These are phyloP conservation scores for Boletus fagicola DNA, from an alignment of 768 basidiomycete genomes.

Conservation along the genomic window DNA sequence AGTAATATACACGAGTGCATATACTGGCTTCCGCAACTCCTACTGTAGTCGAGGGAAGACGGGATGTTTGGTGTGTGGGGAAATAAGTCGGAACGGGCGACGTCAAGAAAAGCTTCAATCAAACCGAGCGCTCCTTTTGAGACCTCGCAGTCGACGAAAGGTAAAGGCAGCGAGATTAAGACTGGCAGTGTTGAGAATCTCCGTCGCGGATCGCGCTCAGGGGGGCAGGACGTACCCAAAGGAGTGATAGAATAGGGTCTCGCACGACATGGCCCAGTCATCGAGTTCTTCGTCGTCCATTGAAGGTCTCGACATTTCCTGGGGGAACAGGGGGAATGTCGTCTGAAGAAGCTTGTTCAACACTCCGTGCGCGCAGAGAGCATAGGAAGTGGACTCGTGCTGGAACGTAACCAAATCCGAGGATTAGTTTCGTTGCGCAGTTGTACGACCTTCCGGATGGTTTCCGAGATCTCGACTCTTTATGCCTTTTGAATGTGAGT, in stretches of 20 bases:
- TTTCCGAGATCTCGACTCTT: not conserved
- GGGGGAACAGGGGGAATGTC: too few relatives aligned
- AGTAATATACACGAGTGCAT: not conserved
- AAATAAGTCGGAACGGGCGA: not conserved
- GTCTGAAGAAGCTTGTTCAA: not conserved
- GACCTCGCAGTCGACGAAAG: conserved; percentile 1
- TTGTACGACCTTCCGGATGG: not conserved
- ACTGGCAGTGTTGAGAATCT: not conserved
- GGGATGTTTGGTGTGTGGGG: not conserved
- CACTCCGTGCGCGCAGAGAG: too few relatives aligned
- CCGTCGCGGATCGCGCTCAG: not conserved
- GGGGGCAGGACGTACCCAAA: not conserved
- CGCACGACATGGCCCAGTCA: not conserved
- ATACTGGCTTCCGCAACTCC: not conserved
- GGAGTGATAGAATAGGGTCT: not conserved
- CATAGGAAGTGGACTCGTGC: too few relatives aligned
- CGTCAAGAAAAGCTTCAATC: not conserved
- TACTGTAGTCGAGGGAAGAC: not conserved
- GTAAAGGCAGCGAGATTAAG: conserved; percentile 4
- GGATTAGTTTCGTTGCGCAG: not conserved
- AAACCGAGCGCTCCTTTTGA: not conserved
- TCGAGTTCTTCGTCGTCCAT: not conserved
- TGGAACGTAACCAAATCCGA: not conserved
- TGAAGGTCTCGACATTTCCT: not conserved
- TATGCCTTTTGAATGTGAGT: not conserved